These are phyloP conservation scores for Xylariaceae sp. DNA, from an alignment of 2,329 filamentous ascomycete genomes.

Conservation along the genomic window DNA sequence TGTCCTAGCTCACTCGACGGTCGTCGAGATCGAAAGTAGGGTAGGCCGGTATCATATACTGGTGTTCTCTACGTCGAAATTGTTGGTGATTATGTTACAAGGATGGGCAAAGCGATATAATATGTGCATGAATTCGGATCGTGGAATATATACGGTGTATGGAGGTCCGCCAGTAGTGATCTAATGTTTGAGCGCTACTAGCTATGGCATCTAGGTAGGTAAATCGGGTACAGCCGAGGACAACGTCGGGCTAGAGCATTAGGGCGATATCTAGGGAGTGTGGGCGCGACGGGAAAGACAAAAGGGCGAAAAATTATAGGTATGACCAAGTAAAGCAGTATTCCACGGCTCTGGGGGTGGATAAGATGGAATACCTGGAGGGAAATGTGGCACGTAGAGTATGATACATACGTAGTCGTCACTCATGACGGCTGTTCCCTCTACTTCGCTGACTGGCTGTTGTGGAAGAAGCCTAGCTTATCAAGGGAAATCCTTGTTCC, in stretches of 20 bases:
- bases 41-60: not conserved
- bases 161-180: slow-evolving; percentile 6
- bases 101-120: not conserved
- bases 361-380: too few species aligned
- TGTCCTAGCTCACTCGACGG: not conserved
- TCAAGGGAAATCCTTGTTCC: slow-evolving; percentile 19
- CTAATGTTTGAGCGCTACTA: not conserved
- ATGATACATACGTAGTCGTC: too few species aligned
- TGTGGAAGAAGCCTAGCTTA: slow-evolving; percentile 10
- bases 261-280: too few species aligned
- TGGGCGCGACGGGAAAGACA: too few species aligned
- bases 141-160: not conserved
- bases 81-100: not conserved
- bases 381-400: too few species aligned
- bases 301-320: too few species aligned
- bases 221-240: too few species aligned
- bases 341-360: too few species aligned
- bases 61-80: not conserved
- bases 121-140: not conserved
- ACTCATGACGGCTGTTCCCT: slow-evolving; percentile 16
- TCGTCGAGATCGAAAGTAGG: not conserved
- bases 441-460: too few species aligned
- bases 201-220: slow-evolving; percentile 3
- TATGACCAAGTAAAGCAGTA: too few species aligned
- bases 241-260: too few species aligned